phyloP scores from a whole-genome alignment of 768 basidiomycete genomes.

The Tulasnella sp. region DNA sequence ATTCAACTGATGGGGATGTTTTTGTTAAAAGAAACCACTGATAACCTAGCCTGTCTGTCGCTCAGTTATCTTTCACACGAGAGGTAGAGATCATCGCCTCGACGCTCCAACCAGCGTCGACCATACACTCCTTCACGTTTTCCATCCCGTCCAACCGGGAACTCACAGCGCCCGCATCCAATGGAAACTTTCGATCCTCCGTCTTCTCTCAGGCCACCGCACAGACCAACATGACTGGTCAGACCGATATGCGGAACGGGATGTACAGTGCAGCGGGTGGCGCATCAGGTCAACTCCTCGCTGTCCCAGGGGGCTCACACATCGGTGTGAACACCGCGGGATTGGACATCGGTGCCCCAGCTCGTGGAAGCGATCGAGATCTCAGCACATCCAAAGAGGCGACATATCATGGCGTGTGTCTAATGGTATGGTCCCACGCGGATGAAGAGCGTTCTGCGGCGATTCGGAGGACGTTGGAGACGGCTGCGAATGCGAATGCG shows the following conservation, averaged over 20 bases:
- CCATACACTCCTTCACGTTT: conserved; percentile 87
- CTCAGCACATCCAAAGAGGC: conserved; percentile 25
- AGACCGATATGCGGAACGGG: conserved; percentile 31
- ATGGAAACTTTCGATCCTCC: conserved; percentile 41
- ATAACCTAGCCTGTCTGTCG: not conserved
- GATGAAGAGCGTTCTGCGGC: conserved; percentile 78
- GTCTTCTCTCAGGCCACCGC: conserved; percentile 49
- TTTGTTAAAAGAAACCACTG: no score
- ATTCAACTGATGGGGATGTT: conserved; percentile 3
- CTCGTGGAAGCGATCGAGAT: not conserved
- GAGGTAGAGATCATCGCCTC: conserved; percentile 93
- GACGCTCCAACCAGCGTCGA: conserved; percentile 87
- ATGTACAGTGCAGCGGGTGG: not conserved
- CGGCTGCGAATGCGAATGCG: conserved; percentile 26
- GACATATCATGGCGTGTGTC: conserved; percentile 81
- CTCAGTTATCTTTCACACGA: conserved; percentile 71
- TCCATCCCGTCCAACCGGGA: conserved; percentile 66
- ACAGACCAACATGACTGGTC: conserved; percentile 46
- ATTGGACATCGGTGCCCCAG: not conserved
- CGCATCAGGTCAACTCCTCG: not conserved
- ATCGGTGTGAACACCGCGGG: not conserved
- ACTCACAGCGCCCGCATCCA: not conserved
- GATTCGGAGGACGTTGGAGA: conserved; percentile 73
- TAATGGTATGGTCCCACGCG: conserved; percentile 94
- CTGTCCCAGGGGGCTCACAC: conserved; percentile 6